Conservation (phyloP, 2,329 filamentous ascomycete species). For the Epichloe uncinata region DNA sequence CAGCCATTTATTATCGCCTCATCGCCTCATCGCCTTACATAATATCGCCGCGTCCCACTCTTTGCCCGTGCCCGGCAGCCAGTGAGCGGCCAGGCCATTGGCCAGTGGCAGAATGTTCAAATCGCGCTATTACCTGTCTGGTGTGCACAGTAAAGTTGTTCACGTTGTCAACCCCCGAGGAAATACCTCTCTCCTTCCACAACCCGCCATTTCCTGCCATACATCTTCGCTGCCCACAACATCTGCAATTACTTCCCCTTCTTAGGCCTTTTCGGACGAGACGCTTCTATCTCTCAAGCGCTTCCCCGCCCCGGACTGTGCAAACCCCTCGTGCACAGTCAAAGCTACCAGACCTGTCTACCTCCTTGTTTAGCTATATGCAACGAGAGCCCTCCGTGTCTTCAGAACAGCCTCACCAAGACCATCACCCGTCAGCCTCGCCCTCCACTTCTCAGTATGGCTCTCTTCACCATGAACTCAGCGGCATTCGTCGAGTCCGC, state of each 20-base stretch:
- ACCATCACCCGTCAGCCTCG: conserved; percentile 21
- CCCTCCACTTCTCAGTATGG: conserved; percentile 41
- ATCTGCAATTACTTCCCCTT: neutral
- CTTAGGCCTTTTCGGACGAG: neutral
- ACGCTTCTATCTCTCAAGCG: neutral
- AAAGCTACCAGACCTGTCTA: conserved; percentile 15
- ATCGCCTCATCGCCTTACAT: neutral
- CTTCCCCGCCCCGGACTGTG: conserved; percentile 32
- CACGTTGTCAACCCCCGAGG: neutral
- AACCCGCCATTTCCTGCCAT: neutral
- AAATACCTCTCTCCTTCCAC: neutral
- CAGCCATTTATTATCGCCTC: neutral
- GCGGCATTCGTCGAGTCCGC: conserved; percentile 21
- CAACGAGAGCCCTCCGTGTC: conserved; percentile 41
- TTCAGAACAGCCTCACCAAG: conserved; percentile 28
- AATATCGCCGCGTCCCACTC: neutral
- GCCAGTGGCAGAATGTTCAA: neutral
- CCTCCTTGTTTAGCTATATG: conserved; percentile 43
- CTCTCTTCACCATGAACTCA: conserved; percentile 31
- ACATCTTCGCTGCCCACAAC: neutral
- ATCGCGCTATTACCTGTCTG: neutral
- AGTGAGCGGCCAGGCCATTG: neutral
- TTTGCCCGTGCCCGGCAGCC: no score
- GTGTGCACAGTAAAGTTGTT: neutral
- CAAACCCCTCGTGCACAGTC: conserved; percentile 38